These are phyloP conservation scores for Stagonosporopsis tanaceti DNA, from an alignment of 2,329 filamentous ascomycete genomes.

Conservation along the genomic window DNA sequence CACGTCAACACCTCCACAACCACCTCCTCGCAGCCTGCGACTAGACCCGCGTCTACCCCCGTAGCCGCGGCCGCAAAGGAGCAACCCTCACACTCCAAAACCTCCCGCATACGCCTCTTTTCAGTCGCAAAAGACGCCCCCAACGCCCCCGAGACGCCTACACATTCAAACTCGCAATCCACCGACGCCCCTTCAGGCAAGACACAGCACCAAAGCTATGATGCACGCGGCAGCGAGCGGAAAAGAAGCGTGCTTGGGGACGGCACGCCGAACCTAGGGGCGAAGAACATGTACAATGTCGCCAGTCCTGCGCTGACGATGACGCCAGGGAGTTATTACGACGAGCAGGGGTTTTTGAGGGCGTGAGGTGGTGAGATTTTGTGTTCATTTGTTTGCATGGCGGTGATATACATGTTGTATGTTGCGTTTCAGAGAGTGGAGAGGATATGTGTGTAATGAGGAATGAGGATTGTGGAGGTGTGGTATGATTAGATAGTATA, in stretches of 20 bases:
- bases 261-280: constrained; percentile 34
- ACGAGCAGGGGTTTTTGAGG: constrained; percentile 43
- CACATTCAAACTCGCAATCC: background rate
- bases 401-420: background rate
- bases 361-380: background rate
- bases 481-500: constrained; percentile 11
- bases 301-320: constrained; percentile 16
- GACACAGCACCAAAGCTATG: background rate
- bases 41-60: background rate
- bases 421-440: no score
- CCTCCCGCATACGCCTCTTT: background rate
- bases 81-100: background rate
- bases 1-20: background rate
- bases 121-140: constrained; percentile 4
- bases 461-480: background rate
- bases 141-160: background rate
- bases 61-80: no score
- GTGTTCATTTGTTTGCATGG: no score
- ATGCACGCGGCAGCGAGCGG: constrained; percentile 3
- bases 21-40: background rate
- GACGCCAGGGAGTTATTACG: constrained; percentile 46
- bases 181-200: background rate
- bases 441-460: background rate
- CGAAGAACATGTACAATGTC: constrained; percentile 25
- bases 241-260: constrained; percentile 31